Evolutionary conservation across 192 early-diverging fungal genomes (phyloP), one percentile per base, ranked within the genome.

Genomic region (Chytriomyces confervae): DNA sequence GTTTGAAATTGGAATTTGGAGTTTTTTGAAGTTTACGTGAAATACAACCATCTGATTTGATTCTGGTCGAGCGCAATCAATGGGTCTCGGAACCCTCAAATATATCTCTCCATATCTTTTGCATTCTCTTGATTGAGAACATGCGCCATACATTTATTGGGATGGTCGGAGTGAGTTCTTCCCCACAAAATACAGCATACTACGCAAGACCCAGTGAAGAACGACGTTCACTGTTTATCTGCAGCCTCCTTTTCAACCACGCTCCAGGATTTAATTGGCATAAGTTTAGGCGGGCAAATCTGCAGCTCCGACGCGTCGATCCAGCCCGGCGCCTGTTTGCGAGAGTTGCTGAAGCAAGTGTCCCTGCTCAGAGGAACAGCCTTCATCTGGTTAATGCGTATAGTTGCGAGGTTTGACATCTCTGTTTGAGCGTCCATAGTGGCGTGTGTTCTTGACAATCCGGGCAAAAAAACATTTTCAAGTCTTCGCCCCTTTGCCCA

Each of bases 251-350:
- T 46, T 70, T 70, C 69, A n/a, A 10, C 50, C n/a, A 70, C 69
- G 6, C 27, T 45, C 69, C 69, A 51, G 8, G 69, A 50, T 43
- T 70, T 70, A 53, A 70, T 70, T 13, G 69, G 69, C 47, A 70
- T 11, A 7, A 70, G 18, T 36, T 70, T 70, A 8, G 69, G 69
- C 53, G n/a, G n/a, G 50, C 69, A 70, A 10, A 70, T 7, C 7
- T 53, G 11, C 10, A 70, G 20, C 51, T 70, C 51, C 20, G 43
- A n/a, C 11, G 66, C 66, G 66, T 68, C 66, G 11, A 29, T 36
- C 45, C 9, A 11, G 8, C 1, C 66, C 18, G 47, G 11, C 24
- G 11, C 47, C 66, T 44, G 36, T 50, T 23, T 29, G 8, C 16
- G 66, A 18, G 36, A 36, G 36, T 36, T 36, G 36, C 36, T 36